A percentile compares a stretch with the other conserved stretches of the same genome.
These are phyloP conservation scores for Crithidia mellificae DNA, from an alignment of 208 protist species.

Conservation along the genomic window DNA sequence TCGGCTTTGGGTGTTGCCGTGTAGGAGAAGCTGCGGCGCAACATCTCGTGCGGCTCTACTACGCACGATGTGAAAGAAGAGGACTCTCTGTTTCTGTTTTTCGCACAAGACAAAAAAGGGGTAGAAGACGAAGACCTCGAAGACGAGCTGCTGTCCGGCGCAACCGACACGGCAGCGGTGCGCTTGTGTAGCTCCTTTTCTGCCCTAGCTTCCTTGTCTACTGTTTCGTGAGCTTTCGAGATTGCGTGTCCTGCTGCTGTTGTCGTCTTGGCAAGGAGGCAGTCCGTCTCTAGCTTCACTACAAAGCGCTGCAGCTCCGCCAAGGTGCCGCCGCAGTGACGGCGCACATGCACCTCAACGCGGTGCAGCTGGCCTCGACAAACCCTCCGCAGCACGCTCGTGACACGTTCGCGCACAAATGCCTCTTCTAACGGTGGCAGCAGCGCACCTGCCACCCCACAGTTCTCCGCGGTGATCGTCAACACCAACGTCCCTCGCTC, in stretches of 20 bases:
- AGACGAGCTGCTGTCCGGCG: no score
- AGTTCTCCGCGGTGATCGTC: not conserved
- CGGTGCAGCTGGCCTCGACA: constrained; percentile 6
- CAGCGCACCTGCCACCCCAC: not conserved
- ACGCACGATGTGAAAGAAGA: constrained; percentile 4
- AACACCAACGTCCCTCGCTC: constrained; percentile 44
- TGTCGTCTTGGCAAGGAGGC: not conserved
- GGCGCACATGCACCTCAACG: constrained; percentile 7
- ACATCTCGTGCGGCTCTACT: not conserved
- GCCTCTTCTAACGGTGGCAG: not conserved
- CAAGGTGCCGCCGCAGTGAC: constrained; percentile 1
- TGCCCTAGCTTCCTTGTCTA: not conserved
- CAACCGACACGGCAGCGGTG: no score
- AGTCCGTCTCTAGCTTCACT: not conserved
- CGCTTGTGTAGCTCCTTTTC: not conserved
- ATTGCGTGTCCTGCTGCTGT: not conserved
- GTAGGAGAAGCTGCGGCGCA: constrained; percentile 3
- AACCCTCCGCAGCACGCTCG: not conserved
- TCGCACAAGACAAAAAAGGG: not conserved
- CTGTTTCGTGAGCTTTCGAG: not conserved
- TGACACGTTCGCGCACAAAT: constrained; percentile 1
- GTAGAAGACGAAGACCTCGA: not conserved
- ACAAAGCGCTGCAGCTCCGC: constrained; percentile 8
- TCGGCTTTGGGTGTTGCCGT: no score
- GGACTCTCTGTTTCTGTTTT: not conserved